Conservation (phyloP, 2,329 filamentous ascomycete species). For the Coniochaeta prunicola region DNA sequence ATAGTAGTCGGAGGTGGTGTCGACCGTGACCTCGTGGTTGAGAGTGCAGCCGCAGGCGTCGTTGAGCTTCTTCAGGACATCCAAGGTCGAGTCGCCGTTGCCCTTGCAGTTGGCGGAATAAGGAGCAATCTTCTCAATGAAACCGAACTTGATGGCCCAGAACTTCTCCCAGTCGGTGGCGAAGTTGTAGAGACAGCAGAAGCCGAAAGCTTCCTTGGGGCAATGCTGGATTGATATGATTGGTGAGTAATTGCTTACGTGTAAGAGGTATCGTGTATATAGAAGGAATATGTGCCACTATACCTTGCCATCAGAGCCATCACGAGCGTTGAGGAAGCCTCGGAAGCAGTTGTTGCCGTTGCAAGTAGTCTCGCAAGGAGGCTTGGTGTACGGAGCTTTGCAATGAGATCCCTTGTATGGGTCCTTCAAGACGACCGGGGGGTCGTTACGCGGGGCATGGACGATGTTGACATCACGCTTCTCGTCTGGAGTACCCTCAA, state of each 20-base stretch:
- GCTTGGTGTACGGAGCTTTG: background rate
- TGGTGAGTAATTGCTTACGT: background rate
- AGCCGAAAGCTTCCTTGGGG: slow-evolving; percentile 6
- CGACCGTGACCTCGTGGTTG: slow-evolving; percentile 5
- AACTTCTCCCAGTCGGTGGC: slow-evolving; percentile 1
- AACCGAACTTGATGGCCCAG: slow-evolving; percentile 4
- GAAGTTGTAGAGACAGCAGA: slow-evolving; percentile 8
- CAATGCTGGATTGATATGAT: slow-evolving; percentile 4
- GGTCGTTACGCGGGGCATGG: background rate
- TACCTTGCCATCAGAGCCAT: slow-evolving; percentile 5
- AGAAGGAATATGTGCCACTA: background rate
- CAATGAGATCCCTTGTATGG: slow-evolving; percentile 5
- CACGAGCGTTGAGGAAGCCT: slow-evolving; percentile 5
- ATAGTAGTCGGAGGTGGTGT: slow-evolving; percentile 4
- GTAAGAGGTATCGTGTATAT: background rate
- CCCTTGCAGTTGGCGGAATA: slow-evolving; percentile 4
- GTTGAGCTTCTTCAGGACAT: slow-evolving; percentile 6
- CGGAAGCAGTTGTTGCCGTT: slow-evolving; percentile 9
- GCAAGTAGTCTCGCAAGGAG: slow-evolving; percentile 4
- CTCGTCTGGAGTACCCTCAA: background rate
- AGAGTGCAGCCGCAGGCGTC: slow-evolving; percentile 8
- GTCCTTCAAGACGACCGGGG: background rate
- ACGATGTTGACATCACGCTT: background rate
- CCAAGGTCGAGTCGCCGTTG: slow-evolving; percentile 2
- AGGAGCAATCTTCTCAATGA: slow-evolving; percentile 2